phyloP scores from a whole-genome alignment of 345 rosid genomes.

The Corchorus capsularis region DNA sequence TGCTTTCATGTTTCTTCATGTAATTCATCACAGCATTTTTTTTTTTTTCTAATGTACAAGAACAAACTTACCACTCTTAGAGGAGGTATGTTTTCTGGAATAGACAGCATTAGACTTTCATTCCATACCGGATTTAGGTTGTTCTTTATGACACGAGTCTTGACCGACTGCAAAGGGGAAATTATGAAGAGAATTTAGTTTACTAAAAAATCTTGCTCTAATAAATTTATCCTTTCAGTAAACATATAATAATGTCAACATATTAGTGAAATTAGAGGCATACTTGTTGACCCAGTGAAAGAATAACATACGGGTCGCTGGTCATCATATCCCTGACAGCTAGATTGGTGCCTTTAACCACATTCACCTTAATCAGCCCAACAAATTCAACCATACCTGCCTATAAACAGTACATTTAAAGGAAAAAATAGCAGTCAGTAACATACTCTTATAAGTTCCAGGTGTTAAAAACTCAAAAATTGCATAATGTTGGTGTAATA shows the following conservation, averaged over 20 bases:
- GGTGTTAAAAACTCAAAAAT: not conserved
- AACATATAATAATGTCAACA: constrained; percentile 3
- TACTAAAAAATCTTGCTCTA: not conserved
- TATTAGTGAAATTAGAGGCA: constrained; percentile 30
- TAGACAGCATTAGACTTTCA: constrained; percentile 89
- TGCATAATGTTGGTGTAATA: not conserved
- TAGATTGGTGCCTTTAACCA: constrained; percentile 93
- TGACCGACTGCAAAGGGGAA: constrained; percentile 64
- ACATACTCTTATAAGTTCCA: not conserved
- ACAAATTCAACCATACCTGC: constrained; percentile 97
- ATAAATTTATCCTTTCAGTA: constrained; percentile 8
- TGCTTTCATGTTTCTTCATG: not conserved
- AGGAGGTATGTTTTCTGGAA: constrained; percentile 88
- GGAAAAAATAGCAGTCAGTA: constrained; percentile 21
- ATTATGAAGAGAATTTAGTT: constrained; percentile 1
- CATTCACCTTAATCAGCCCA: constrained; percentile 93
- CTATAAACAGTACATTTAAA: constrained; percentile 45
- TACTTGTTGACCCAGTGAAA: constrained; percentile 86
- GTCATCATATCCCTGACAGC: constrained; percentile 85
- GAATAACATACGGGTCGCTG: constrained; percentile 94
- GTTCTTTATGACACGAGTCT: constrained; percentile 90
- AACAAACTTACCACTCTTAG: constrained; percentile 72
- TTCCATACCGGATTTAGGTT: constrained; percentile 98
- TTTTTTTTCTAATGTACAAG: not conserved
- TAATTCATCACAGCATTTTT: not conserved